Percentiles rank a stretch among this genome's conserved stretches.
phyloP scores from a whole-genome alignment of 805 yeast species.

The Peterozyma toletana region DNA sequence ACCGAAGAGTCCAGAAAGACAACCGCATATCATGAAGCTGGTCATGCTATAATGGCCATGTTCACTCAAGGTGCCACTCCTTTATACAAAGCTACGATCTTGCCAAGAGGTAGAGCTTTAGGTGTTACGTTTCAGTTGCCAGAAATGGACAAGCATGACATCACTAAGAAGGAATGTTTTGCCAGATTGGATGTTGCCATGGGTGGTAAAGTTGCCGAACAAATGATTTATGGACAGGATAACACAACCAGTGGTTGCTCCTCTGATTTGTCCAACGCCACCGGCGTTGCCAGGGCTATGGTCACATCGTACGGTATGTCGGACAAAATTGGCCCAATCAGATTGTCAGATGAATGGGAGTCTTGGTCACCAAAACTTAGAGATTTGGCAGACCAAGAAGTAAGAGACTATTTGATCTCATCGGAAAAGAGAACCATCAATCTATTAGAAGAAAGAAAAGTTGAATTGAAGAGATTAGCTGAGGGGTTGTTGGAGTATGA shows the following conservation, averaged over 20 bases:
- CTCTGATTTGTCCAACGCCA: slow-evolving; percentile 83
- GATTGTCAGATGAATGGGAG: slow-evolving; percentile 85
- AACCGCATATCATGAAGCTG: slow-evolving; percentile 98
- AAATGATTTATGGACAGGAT: slow-evolving; percentile 81
- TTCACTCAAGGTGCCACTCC: slow-evolving; percentile 93
- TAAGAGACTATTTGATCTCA: slow-evolving; percentile 61
- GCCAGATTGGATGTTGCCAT: slow-evolving; percentile 94
- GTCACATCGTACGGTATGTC: slow-evolving; percentile 97
- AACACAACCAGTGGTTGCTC: slow-evolving; percentile 96
- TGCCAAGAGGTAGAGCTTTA: slow-evolving; percentile 94
- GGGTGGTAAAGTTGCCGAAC: slow-evolving; percentile 99
- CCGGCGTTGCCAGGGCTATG: slow-evolving; percentile 92
- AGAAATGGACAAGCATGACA: slow-evolving; percentile 95
- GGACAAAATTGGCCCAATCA: slow-evolving; percentile 86
- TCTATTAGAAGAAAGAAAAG: slow-evolving; percentile 50
- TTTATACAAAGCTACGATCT: slow-evolving; percentile 90
- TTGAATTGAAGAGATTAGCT: slow-evolving; percentile 81
- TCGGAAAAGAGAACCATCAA: slow-evolving; percentile 77
- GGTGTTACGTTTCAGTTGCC: slow-evolving; percentile 98
- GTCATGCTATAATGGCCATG: slow-evolving; percentile 98
- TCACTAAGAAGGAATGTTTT: slow-evolving; percentile 80
- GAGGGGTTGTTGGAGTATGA: slow-evolving; percentile 93
- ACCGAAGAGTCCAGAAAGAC: slow-evolving; percentile 91
- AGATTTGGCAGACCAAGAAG: slow-evolving; percentile 90
- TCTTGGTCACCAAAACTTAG: slow-evolving; percentile 88